These are phyloP conservation scores for Triangularia verruculosa DNA, from an alignment of 2,329 filamentous ascomycete genomes.

Conservation along the genomic window DNA sequence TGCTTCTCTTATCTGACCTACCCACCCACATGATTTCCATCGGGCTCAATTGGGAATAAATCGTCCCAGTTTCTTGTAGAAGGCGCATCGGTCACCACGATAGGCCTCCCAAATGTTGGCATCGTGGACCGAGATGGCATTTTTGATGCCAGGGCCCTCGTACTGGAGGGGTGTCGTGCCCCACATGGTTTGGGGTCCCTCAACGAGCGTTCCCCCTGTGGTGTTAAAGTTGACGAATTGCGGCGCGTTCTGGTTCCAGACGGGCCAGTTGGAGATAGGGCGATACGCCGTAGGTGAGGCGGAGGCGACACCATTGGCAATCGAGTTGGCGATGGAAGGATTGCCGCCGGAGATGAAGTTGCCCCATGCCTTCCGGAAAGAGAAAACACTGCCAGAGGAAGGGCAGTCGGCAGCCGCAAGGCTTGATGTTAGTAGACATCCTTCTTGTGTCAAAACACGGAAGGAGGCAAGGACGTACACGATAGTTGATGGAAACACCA, in stretches of 20 bases:
- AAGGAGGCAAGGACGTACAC: conserved; percentile 36
- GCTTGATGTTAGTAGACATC: no score
- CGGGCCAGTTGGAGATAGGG: conserved; percentile 23
- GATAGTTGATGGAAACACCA: conserved; percentile 32
- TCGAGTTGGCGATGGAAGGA: conserved; percentile 21
- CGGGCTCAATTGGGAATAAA: conserved; percentile 17
- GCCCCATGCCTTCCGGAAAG: conserved; percentile 28
- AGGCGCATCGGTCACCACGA: conserved; percentile 23
- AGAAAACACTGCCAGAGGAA: conserved; percentile 29
- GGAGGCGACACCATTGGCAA: conserved; percentile 23
- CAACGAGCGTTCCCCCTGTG: conserved; percentile 23
- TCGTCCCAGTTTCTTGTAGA: conserved; percentile 23
- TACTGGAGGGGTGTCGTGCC: conserved; percentile 21
- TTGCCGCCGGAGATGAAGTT: conserved; percentile 25
- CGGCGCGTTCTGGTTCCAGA: conserved; percentile 13
- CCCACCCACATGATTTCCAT: background rate
- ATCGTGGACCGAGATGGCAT: conserved; percentile 21
- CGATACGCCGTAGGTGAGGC: conserved; percentile 12
- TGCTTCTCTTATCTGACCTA: background rate
- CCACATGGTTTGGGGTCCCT: conserved; percentile 6
- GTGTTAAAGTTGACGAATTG: conserved; percentile 27
- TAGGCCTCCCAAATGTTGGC: conserved; percentile 29
- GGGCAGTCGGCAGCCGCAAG: conserved; percentile 35
- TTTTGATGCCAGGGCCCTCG: conserved; percentile 17
- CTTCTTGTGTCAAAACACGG: conserved; percentile 31